Conservation (phyloP, 2,329 filamentous ascomycete genomes). For the Pseudomassariella vexata region DNA sequence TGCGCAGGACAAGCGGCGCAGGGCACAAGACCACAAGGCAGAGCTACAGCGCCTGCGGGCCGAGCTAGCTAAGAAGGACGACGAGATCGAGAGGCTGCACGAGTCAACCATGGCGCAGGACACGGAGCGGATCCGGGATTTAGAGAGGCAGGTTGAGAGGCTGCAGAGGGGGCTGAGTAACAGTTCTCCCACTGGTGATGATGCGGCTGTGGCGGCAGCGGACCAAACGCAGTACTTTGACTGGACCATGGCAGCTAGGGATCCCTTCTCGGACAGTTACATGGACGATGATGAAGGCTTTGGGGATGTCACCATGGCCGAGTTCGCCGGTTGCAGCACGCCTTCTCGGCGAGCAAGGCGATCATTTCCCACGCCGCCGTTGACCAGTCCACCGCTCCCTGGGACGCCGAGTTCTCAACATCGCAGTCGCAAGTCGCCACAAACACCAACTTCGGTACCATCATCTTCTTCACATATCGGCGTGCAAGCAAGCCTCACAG, state of each 20-base stretch:
- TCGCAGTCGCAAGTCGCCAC: conserved; percentile 4
- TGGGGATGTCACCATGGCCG: conserved; percentile 44
- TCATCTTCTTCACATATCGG: conserved; percentile 27
- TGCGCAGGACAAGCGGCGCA: conserved; percentile 37
- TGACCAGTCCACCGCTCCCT: conserved; percentile 36
- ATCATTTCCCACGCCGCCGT: conserved; percentile 50
- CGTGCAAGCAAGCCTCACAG: conserved; percentile 35
- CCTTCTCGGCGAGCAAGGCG: conserved; percentile 33
- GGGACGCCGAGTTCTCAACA: conserved; percentile 32
- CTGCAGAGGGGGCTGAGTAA: conserved; percentile 24
- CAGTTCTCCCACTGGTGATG: too few species aligned
- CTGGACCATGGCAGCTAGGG: conserved; percentile 45
- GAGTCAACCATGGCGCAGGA: conserved; percentile 45
- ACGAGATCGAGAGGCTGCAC: conserved; percentile 46
- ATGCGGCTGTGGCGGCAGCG: too few species aligned
- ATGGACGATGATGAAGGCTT: conserved; percentile 35
- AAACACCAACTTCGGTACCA: conserved; percentile 14
- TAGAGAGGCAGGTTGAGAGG: conserved; percentile 28
- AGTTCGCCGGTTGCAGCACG: conserved; percentile 46
- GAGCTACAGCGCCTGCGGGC: conserved; percentile 44
- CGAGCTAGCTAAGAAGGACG: conserved; percentile 44
- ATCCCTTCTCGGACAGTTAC: conserved; percentile 39
- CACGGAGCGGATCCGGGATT: conserved; percentile 30
- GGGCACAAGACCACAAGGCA: conserved; percentile 29
- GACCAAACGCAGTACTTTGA: conserved; percentile 26